Percentiles rank a stretch among this genome's conserved stretches.
Evolutionary conservation across 306 rosid genomes (phyloP).

Genomic region (Prunus padus): DNA sequence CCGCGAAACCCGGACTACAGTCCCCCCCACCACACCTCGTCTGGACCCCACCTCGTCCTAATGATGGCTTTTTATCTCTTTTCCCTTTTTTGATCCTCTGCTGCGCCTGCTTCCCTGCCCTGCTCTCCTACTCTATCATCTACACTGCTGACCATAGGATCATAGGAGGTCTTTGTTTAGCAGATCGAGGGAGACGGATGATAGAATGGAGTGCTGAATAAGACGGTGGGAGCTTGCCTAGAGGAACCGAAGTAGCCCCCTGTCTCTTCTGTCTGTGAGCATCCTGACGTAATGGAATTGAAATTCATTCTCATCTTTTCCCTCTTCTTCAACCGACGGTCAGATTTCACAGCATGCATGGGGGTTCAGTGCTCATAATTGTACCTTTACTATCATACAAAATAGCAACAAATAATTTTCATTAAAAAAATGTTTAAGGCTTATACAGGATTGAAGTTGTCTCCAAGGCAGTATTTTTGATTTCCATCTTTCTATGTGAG

Average conservation of each 20-base stretch:
- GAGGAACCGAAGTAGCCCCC: background rate
- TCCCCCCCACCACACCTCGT: constrained; percentile 1
- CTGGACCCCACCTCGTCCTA: background rate
- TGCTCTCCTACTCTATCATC: background rate
- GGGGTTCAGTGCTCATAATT: background rate
- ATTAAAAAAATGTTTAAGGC: no score
- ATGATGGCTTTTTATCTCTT: background rate
- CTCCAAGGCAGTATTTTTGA: accelerated
- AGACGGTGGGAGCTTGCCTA: background rate
- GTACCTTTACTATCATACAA: background rate
- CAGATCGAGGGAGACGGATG: background rate
- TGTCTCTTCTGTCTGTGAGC: background rate
- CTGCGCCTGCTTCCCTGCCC: background rate
- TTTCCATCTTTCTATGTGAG: no score
- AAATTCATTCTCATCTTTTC: background rate
- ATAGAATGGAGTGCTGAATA: background rate
- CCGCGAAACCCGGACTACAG: constrained; percentile 55
- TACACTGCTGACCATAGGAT: background rate
- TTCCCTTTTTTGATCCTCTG: background rate
- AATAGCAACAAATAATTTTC: background rate
- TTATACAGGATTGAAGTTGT: no score
- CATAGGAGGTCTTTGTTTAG: background rate
- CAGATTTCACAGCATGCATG: constrained; percentile 4
- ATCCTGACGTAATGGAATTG: background rate
- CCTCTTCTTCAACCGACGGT: constrained; percentile 5